Percentiles rank a stretch among this genome's conserved stretches.
Evolutionary conservation across 1,139 yeast species (phyloP).

Genomic region (Kodamaea sp.): DNA sequence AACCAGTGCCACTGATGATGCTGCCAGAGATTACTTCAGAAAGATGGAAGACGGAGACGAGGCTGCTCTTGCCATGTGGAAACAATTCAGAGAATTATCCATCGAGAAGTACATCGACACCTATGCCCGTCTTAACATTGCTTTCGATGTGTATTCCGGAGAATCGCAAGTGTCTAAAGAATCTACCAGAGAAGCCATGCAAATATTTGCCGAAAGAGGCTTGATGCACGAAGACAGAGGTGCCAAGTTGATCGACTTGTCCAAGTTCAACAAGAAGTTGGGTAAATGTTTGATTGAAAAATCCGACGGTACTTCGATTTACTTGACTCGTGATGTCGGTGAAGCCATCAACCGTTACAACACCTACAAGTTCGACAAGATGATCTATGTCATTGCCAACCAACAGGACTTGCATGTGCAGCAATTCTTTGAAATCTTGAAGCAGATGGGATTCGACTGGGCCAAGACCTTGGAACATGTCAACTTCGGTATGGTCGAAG

Average conservation of each 20-base stretch:
- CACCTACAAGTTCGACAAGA: slow-evolving; percentile 84
- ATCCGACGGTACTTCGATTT: slow-evolving; percentile 93
- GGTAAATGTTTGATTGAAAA: slow-evolving; percentile 95
- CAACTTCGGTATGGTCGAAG: slow-evolving; percentile 97
- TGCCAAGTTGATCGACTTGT: slow-evolving; percentile 84
- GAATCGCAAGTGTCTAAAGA: slow-evolving; percentile 90
- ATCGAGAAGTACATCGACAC: slow-evolving; percentile 85
- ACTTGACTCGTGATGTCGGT: slow-evolving; percentile 95
- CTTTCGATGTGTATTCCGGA: slow-evolving; percentile 87
- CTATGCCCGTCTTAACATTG: slow-evolving; percentile 87
- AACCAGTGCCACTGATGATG: slow-evolving; percentile 67
- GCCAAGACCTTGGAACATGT: slow-evolving; percentile 77
- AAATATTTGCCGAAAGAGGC: slow-evolving; percentile 63
- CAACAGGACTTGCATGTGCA: slow-evolving; percentile 96
- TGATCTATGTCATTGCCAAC: slow-evolving; percentile 92
- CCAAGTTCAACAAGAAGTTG: slow-evolving; percentile 83
- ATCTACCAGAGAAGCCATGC: slow-evolving; percentile 66
- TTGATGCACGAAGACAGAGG: slow-evolving; percentile 88
- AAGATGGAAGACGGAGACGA: slow-evolving; percentile 94
- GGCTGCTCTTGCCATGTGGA: slow-evolving; percentile 78
- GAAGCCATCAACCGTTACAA: slow-evolving; percentile 92
- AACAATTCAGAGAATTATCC: slow-evolving; percentile 83
- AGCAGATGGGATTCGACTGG: slow-evolving; percentile 92
- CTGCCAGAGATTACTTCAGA: slow-evolving; percentile 86
- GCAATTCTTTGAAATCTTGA: slow-evolving; percentile 92